Percentiles rank a stretch among this genome's conserved stretches.
Evolutionary conservation across 768 basidiomycete species (phyloP).

Genomic region (Tulasnella sp.): DNA sequence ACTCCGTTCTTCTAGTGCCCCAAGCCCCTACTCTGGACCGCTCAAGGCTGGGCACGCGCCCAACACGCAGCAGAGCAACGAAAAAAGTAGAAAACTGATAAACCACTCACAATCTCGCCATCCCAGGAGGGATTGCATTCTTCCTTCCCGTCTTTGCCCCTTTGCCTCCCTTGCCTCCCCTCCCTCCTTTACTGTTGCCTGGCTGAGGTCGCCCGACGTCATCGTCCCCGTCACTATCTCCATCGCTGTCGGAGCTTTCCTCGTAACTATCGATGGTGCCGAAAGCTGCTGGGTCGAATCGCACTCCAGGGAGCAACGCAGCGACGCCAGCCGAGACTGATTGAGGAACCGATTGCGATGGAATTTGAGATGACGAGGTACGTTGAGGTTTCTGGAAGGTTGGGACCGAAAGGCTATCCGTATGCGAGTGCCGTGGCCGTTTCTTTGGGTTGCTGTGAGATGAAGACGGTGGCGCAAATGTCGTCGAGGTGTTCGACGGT

Average conservation of each 20-base stretch:
- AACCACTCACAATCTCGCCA: neutral
- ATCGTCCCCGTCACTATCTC: neutral
- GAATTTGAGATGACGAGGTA: neutral
- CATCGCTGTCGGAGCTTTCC: neutral
- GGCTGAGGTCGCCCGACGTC: neutral
- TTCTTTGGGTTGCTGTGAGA: neutral
- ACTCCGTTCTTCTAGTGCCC: neutral
- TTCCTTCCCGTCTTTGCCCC: conserved; percentile 3
- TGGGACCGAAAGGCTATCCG: neutral
- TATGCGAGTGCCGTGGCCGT: neutral
- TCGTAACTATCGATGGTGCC: neutral
- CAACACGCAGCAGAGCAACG: neutral
- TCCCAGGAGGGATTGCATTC: neutral
- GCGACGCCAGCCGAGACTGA: neutral
- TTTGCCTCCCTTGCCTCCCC: neutral
- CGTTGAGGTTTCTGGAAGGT: neutral
- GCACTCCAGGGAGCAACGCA: neutral
- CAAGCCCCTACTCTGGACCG: neutral
- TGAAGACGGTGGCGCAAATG: neutral
- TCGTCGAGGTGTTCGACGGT: neutral
- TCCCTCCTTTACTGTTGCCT: neutral
- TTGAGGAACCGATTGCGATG: neutral
- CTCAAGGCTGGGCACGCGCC: neutral
- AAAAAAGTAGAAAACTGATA: neutral
- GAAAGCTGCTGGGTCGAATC: neutral